phyloP scores from a whole-genome alignment of 768 basidiomycete species.

The Boletus bicolor region DNA sequence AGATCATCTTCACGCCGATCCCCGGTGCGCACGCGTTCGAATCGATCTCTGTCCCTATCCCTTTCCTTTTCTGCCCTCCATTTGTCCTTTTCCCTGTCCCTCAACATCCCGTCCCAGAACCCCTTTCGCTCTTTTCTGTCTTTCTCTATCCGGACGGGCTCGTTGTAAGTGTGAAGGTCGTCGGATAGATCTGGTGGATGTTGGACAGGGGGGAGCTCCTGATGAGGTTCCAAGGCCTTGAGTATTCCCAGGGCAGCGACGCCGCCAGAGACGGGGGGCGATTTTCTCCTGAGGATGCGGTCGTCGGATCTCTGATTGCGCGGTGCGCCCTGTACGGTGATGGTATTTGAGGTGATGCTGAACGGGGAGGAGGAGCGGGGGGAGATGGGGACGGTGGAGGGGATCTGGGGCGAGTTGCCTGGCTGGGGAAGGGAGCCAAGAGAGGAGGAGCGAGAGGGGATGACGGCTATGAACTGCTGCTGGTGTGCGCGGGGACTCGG shows the following conservation, averaged over 20 bases:
- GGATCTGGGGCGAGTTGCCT: constrained; percentile 38
- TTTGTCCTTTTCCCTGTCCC: constrained; percentile 35
- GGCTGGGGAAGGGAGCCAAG: constrained; percentile 45
- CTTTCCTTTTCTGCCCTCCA: constrained; percentile 30
- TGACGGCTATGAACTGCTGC: constrained; percentile 27
- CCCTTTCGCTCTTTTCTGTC: constrained; percentile 53
- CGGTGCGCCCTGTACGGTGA: constrained; percentile 12
- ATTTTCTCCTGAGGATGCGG: constrained; percentile 28
- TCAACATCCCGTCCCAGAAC: constrained; percentile 48
- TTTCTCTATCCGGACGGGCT: constrained; percentile 30
- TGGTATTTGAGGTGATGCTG: constrained; percentile 31
- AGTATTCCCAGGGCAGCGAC: constrained; percentile 16
- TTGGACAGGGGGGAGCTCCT: constrained; percentile 16
- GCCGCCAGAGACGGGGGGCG: constrained; percentile 30
- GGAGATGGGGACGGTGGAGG: constrained; percentile 19
- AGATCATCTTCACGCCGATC: constrained; percentile 43
- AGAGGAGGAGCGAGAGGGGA: constrained; percentile 50
- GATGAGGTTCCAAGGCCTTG: constrained; percentile 57
- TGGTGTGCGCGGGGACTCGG: constrained; percentile 25
- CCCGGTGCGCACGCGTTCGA: constrained; percentile 31
- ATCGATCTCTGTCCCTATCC: constrained; percentile 36
- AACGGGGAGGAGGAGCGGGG: constrained; percentile 48
- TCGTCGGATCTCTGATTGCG: constrained; percentile 21
- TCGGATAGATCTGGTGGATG: constrained; percentile 28
- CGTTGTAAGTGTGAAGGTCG: constrained; percentile 28